Percentiles rank a stretch among this genome's conserved stretches.
These are phyloP conservation scores for Geosmithia putterillii DNA, from an alignment of 2,329 filamentous ascomycete genomes.

Conservation along the genomic window DNA sequence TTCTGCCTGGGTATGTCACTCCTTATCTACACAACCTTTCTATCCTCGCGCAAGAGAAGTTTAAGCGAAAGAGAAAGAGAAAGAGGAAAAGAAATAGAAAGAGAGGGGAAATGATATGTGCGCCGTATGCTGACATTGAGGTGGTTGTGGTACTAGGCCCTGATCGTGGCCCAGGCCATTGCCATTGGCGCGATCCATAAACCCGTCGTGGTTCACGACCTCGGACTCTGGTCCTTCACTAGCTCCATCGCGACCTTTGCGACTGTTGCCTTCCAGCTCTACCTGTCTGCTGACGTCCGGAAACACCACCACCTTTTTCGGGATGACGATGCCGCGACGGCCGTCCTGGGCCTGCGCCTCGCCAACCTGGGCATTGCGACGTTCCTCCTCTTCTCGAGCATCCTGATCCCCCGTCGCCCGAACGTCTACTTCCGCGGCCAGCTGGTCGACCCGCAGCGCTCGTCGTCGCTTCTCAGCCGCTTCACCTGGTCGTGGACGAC, in stretches of 20 bases:
- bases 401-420: slow-evolving; percentile 54
- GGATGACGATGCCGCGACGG: no score
- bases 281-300: slow-evolving; percentile 17
- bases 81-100: no score
- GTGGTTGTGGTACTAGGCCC: slow-evolving; percentile 21
- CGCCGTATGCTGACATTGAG: background rate
- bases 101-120: background rate
- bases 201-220: slow-evolving; percentile 37
- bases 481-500: slow-evolving; percentile 56
- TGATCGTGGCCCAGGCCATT: slow-evolving; percentile 39
- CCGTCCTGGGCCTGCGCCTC: slow-evolving; percentile 31
- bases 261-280: slow-evolving; percentile 32
- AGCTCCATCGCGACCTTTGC: slow-evolving; percentile 32
- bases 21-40: background rate
- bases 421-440: slow-evolving; percentile 48
- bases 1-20: slow-evolving; percentile 46
- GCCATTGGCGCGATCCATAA: slow-evolving; percentile 34
- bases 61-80: no score
- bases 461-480: slow-evolving; percentile 45
- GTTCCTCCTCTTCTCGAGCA: slow-evolving; percentile 31
- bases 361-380: slow-evolving; percentile 31
- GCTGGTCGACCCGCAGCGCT: slow-evolving; percentile 51
- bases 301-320: slow-evolving; percentile 3
- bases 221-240: slow-evolving; percentile 38
- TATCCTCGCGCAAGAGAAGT: no score